phyloP scores from a whole-genome alignment of 306 rosid genomes.

The Rubus idaeus region DNA sequence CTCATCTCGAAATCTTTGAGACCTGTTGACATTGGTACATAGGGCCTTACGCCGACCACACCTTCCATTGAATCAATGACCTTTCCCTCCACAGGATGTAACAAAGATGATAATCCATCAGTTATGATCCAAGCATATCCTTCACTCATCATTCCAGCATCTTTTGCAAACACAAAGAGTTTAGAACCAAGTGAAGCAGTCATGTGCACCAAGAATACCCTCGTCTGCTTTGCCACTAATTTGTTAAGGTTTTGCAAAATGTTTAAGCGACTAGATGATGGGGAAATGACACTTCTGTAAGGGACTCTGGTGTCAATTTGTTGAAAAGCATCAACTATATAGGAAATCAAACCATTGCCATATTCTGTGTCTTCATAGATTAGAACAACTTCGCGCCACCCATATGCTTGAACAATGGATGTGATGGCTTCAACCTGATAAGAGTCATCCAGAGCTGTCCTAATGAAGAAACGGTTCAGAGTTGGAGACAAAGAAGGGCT shows the following conservation, averaged over 20 bases:
- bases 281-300: slow-evolving; percentile 26
- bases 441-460: slow-evolving; percentile 13
- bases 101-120: slow-evolving; percentile 22
- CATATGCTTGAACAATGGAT: slow-evolving; percentile 25
- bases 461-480: slow-evolving; percentile 20
- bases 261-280: not conserved
- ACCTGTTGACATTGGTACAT: not conserved
- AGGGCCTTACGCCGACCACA: slow-evolving; percentile 38
- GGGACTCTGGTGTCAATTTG: slow-evolving; percentile 16
- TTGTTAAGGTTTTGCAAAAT: slow-evolving; percentile 22
- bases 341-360: slow-evolving; percentile 41
- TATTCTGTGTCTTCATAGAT: slow-evolving; percentile 42
- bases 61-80: slow-evolving; percentile 42
- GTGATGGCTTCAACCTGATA: slow-evolving; percentile 31
- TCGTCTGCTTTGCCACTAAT: slow-evolving; percentile 10
- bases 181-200: slow-evolving; percentile 10
- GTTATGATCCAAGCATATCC: slow-evolving; percentile 34
- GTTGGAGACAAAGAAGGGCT: slow-evolving; percentile 19
- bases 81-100: slow-evolving; percentile 9
- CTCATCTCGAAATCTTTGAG: slow-evolving; percentile 25
- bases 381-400: slow-evolving; percentile 37
- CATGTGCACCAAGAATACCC: slow-evolving; percentile 44
- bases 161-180: slow-evolving; percentile 32
- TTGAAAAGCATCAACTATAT: slow-evolving; percentile 28
- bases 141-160: slow-evolving; percentile 28